These are phyloP conservation scores for Wickerhamomyces alni DNA, from an alignment of 805 yeast species.

Conservation along the genomic window DNA sequence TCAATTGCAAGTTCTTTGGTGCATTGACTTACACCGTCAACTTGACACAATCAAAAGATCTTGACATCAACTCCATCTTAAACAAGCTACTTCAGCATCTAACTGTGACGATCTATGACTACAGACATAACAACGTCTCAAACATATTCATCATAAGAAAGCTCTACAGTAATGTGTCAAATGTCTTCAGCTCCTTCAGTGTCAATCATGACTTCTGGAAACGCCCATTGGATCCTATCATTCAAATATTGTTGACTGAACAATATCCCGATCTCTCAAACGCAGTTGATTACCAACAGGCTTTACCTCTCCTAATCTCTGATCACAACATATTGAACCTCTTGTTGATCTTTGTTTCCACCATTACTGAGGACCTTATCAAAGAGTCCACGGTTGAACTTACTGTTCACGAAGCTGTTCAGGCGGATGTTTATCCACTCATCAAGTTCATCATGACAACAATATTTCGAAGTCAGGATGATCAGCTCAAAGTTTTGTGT, in stretches of 20 bases:
- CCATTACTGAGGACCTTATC: slow-evolving; percentile 45
- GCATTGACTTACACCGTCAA: slow-evolving; percentile 73
- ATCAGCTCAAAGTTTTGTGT: slow-evolving; percentile 14
- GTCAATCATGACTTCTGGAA: slow-evolving; percentile 33
- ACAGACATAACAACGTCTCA: slow-evolving; percentile 6
- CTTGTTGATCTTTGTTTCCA: slow-evolving; percentile 33
- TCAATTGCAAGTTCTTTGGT: slow-evolving; percentile 66
- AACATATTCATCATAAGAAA: slow-evolving; percentile 47
- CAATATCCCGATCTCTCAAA: slow-evolving; percentile 5
- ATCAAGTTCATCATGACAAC: slow-evolving; percentile 19
- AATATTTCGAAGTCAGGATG: slow-evolving; percentile 10
- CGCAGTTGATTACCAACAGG: slow-evolving; percentile 7
- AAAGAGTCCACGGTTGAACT: slow-evolving; percentile 23
- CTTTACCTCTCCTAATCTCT: slow-evolving; percentile 2
- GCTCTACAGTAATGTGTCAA: slow-evolving; percentile 47
- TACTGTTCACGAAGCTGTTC: slow-evolving; percentile 34
- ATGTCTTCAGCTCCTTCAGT: slow-evolving; percentile 30
- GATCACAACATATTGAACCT: slow-evolving; percentile 9
- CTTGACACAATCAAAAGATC: slow-evolving; percentile 27
- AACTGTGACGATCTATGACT: slow-evolving; percentile 3
- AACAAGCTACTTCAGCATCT: slow-evolving; percentile 14
- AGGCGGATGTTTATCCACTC: slow-evolving; percentile 27
- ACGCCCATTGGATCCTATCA: slow-evolving; percentile 31
- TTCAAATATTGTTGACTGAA: slow-evolving; percentile 12
- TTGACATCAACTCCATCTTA: slow-evolving; percentile 10